These are phyloP conservation scores for Cocos nucifera DNA, from an alignment of 176 grass and related monocot species.

Conservation along the genomic window DNA sequence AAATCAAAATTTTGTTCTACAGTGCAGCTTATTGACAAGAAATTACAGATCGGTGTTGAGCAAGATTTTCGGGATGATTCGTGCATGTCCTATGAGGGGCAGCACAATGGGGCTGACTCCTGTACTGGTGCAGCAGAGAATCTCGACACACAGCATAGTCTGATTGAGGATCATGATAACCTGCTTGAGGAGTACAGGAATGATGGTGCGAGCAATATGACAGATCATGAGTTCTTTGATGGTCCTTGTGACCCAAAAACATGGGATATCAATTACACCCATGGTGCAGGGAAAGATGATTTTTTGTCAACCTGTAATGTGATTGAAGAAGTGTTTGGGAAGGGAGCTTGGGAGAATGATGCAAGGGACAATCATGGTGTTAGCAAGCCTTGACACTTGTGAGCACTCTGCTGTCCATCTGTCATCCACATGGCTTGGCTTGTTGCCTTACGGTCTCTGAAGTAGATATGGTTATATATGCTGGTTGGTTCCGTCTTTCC, in stretches of 20 bases:
- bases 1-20: not conserved
- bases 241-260: conserved; percentile 32
- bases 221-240: conserved; percentile 16
- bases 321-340: conserved; percentile 77
- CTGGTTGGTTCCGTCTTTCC: no score
- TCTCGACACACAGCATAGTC: not conserved
- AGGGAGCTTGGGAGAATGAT: conserved; percentile 33
- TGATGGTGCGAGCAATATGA: not conserved
- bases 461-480: no score
- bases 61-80: conserved; percentile 7
- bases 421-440: no score
- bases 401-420: no score
- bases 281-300: conserved; percentile 40
- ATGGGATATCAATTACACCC: conserved; percentile 48
- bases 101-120: not conserved
- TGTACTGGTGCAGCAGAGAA: not conserved
- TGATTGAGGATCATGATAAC: not conserved
- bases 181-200: not conserved
- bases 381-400: conserved; percentile 12
- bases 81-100: conserved; percentile 7
- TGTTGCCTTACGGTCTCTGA: no score
- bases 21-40: not conserved
- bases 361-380: conserved; percentile 11
- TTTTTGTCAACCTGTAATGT: conserved; percentile 64
- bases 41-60: not conserved